phyloP scores from a whole-genome alignment of 352 stramenopile species.

The Halophytophthora polymorphica region DNA sequence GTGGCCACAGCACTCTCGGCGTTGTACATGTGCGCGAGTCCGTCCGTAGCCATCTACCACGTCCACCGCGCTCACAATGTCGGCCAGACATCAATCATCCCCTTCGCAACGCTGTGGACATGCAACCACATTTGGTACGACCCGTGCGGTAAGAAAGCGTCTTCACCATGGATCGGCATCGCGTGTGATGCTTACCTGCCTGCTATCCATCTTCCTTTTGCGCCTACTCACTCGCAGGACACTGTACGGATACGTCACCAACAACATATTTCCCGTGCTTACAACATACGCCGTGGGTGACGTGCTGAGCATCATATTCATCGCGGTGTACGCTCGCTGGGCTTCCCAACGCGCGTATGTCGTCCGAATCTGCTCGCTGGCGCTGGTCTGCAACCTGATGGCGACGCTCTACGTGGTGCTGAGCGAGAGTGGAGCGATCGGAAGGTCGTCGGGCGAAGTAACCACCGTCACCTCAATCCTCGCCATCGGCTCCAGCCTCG shows the following conservation, averaged over 20 bases:
- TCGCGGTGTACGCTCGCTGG: conserved; percentile 45
- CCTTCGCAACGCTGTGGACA: conserved; percentile 62
- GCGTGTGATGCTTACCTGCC: too few relatives aligned
- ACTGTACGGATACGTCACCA: conserved; percentile 55
- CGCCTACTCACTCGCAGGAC: conserved; percentile 29
- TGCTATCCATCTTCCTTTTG: conserved; percentile 5
- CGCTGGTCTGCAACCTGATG: conserved; percentile 37
- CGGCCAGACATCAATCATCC: conserved; percentile 40
- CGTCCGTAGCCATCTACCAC: conserved; percentile 38
- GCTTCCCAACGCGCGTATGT: conserved; percentile 31
- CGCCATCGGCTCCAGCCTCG: conserved; percentile 50
- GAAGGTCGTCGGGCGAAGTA: conserved; percentile 26
- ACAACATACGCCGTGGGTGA: conserved; percentile 52
- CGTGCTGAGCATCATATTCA: conserved; percentile 42
- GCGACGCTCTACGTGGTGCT: conserved; percentile 53
- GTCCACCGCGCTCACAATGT: conserved; percentile 53
- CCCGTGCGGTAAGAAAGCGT: neutral
- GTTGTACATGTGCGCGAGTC: conserved; percentile 74
- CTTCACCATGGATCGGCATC: neutral
- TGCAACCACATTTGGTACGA: conserved; percentile 74
- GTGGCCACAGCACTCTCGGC: conserved; percentile 62
- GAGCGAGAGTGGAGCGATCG: conserved; percentile 22
- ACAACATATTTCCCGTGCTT: conserved; percentile 44
- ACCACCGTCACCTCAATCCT: conserved; percentile 37
- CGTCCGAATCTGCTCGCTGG: conserved; percentile 28